Base-by-base conservation (phyloP, 2,329 filamentous ascomycete species). In the Colletotrichum musae region DNA sequence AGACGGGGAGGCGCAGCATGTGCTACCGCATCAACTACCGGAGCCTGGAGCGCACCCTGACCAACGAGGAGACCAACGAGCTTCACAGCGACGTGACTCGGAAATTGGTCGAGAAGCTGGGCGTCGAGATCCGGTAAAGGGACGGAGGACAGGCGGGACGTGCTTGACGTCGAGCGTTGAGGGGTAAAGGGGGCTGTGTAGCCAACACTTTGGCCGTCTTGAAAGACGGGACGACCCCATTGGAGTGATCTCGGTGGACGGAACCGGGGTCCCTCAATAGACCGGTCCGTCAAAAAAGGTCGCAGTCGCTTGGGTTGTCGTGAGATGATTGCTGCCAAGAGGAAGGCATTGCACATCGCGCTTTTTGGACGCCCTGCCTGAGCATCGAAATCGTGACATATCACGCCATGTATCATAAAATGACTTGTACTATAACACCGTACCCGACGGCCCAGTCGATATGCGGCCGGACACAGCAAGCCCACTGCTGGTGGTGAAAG, bases 11-110 rank as follows among this genome's bases (percentile, higher is more conserved):
- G 73, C 92, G 88, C 82, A 98, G 95, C 83, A 81, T 96, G 83
- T 97, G 94, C 81, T 99, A 98, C 80, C 88, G 95, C 72, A 92
- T 98, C 80, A 95, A 95, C 78, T 99, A 99, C 82, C 89, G 96
- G 72, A 97, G 94, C 80, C 83, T 97, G 74, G 95, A 98, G 84
- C 88, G 93, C 77, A 99, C 95, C 2, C 83, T 99, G 79, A 97
- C 92, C 10, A 96, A 94, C 74, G 85, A 88, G 43, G 93, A 97
- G 84, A 89, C 91, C 12, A 97, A 97, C 77, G 80, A 84, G 51
- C 81, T 97, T 77, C 95, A 99, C 79, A 85, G 90, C 58, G 80
- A 85, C 73, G 91, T 98, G 52, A 84, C 86, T 50, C 75, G 82
- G 71, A 86, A 88, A 72, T 82, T 98, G 71, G 91, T 93, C 3